These are phyloP conservation scores for Hygrophila difformis DNA, from an alignment of 257 asterid genomes.

Conservation along the genomic window DNA sequence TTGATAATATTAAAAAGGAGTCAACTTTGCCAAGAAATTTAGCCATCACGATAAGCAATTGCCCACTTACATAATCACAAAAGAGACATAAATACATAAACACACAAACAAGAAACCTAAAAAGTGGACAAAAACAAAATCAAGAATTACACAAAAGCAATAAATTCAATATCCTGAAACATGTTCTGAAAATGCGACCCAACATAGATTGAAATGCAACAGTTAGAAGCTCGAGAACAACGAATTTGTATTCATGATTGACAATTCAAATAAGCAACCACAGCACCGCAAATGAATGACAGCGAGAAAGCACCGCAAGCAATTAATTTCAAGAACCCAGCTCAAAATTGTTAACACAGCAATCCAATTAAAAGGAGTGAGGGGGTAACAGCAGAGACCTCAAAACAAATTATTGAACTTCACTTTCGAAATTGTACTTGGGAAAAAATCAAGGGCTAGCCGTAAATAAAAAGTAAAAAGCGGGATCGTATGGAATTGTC, in stretches of 20 bases:
- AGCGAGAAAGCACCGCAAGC: background rate
- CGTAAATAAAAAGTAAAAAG: background rate
- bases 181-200: constrained; percentile 1
- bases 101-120: background rate
- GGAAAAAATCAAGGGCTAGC: constrained; percentile 9
- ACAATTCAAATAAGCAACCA: constrained; percentile 2
- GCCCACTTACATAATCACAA: constrained; percentile 2
- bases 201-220: constrained; percentile 3
- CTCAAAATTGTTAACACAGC: constrained; percentile 1
- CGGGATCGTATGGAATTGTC: constrained; percentile 16
- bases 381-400: constrained; percentile 8
- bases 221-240: background rate
- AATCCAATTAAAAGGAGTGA: background rate
- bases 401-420: constrained; percentile 13
- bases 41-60: constrained; percentile 2
- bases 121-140: background rate
- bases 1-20: background rate
- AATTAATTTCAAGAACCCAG: constrained; percentile 2
- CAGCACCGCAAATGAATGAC: constrained; percentile 11
- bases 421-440: constrained; percentile 10
- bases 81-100: constrained; percentile 4
- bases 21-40: background rate
- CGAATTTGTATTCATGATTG: constrained; percentile 8
- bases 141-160: background rate
- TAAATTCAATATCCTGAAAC: constrained; percentile 7